Conservation (phyloP, 2,329 filamentous ascomycete genomes). For the Aspergillus calidoustus region DNA sequence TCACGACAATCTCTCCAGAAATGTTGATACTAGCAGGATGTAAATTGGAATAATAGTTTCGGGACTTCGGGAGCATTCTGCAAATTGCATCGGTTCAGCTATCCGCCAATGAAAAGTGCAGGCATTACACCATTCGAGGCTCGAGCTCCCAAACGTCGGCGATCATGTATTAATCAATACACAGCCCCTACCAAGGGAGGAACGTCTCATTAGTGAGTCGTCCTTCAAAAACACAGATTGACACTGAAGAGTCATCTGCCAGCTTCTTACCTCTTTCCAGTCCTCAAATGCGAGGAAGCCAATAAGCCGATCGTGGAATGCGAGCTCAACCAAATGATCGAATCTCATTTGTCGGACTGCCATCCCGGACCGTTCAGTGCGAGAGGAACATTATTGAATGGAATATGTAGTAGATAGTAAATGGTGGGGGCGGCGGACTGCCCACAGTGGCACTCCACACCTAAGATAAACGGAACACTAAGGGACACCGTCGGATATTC, state of each 20-base stretch:
- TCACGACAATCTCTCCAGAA: not conserved
- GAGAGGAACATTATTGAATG: not conserved
- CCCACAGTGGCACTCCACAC: not conserved
- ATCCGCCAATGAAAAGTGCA: not conserved
- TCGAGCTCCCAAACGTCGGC: not conserved
- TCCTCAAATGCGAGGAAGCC: not conserved
- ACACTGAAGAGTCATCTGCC: not conserved
- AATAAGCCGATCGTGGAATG: not conserved
- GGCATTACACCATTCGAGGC: not conserved
- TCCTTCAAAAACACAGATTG: not conserved
- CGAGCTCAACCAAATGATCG: not conserved
- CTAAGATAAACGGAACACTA: not conserved
- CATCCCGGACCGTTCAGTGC: not conserved
- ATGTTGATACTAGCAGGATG: not conserved
- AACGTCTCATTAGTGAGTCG: not conserved
- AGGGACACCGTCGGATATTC: not conserved
- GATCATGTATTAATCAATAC: not conserved
- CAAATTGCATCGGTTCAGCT: not conserved
- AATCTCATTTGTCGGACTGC: not conserved
- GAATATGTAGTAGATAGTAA: not conserved
- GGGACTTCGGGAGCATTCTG: not conserved
- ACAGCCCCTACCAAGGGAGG: not conserved
- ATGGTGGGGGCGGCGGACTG: not conserved
- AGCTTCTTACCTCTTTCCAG: not conserved
- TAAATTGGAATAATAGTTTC: not conserved